Evolutionary conservation across 1,139 yeast genomes (phyloP), one percentile per base, ranked within the genome.

Genomic region (Lodderomyces metapsilosis): DNA sequence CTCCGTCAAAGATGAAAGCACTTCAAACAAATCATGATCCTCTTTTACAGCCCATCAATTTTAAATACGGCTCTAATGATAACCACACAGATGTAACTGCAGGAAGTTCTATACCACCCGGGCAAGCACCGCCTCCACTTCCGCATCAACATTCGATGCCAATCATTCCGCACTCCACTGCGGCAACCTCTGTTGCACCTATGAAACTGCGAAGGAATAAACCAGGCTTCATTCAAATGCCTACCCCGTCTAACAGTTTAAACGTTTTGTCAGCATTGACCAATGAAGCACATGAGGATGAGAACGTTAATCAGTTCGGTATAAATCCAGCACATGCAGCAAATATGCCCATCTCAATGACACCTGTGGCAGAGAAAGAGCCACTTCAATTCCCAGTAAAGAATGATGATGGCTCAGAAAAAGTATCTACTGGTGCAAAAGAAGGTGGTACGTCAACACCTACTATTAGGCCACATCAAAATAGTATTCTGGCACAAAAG

Each of bases 331-430:
- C 77, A 10, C 76, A 71, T 37, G 69, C 78, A 2, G 66, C 73
- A 4, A 66, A 68, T 37, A 56, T 73, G 17, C 79, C 84, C 11
- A 64, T 83, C 52, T 75, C 87, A 0, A 84, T 84, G 94, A 84
- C 94, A 0, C 94, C 92, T 0, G 80, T 84, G 2, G 74, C 86
- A 1, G 94, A 84, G 52, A 80, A 73, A 51, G 78, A 62, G 28
- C 48, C 56, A 4, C 46, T 49, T 12, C 38, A 34, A 9, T 53
- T 54, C 32, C 31, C 32, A 8, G 44, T 42, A 22, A 45, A 47
- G 16, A 43, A 41, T 12, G 54, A 51, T 6, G 51, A 47, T 10
- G 32, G 23, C 11, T 34, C 35, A 11, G 30, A 24, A 24, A 37
- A 32, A 24, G 20, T 12, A 16, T 8, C 36, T 10, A 13, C 36